Base-by-base conservation (phyloP, 805 yeast genomes). In the Pichia sporocuriosa region DNA sequence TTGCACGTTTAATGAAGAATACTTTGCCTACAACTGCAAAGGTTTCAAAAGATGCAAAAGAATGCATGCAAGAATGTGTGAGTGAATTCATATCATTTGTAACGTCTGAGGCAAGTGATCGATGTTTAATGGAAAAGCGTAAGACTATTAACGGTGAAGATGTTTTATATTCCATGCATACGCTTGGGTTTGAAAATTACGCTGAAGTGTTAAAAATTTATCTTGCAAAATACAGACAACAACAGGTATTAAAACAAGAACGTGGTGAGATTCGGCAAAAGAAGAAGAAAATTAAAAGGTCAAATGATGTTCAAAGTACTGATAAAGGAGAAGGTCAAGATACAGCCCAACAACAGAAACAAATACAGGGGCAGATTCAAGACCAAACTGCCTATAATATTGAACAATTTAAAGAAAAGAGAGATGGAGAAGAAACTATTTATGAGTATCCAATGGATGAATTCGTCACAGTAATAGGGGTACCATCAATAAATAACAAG, bases 41-140 rank as follows among this genome's bases (percentile, higher is more conserved):
- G 53, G 78, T 83, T 1, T 79, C 87, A 19, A 83, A 82, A 53
- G 93, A 83, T 53, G 84, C 89, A 32, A 81, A 82, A 53, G 89
- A 81, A 51, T 77, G 85, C 50, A 77, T 80, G 63, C 86, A 80
- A 58, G 85, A 80, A 54, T 79, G 57, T 36, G 85, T 78, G 4
- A 66, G 75, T 37, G 84, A 79, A 58, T 79, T 78, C 57, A 81
- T 79, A 26, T 74, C 82, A 9, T 79, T 79, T 58, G 73, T 79
- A 41, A 80, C 85, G 3, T 72, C 80, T 26, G 84, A 79, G 59
- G 75, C 75, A 16, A 72, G 81, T 36, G 85, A 80, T 47, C 73
- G 71, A 51, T 79, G 84, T 54, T 54, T 70, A 11, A 70, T 78
- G 37, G 86, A 80, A 49, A 79, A 79, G 58, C 66, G 86, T 22